A percentile compares a stretch with the other conserved stretches of the same genome.
These are phyloP conservation scores for Spergularia bocconei DNA, from an alignment of 148 eudicot species.

Conservation along the genomic window DNA sequence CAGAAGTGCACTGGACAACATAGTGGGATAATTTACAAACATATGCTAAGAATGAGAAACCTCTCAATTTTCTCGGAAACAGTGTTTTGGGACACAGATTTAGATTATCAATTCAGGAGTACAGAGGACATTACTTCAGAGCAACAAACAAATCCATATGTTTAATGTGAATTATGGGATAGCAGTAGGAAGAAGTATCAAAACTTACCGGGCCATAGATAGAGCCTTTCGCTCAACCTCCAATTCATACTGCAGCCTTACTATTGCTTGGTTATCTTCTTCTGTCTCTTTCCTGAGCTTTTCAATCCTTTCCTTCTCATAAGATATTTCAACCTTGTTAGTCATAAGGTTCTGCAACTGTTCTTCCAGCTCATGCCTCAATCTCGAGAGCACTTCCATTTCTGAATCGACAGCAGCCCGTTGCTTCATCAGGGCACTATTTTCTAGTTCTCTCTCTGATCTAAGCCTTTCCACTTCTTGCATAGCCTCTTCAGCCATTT, in stretches of 20 bases:
- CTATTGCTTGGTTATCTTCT: slow-evolving; percentile 67
- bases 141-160: not conserved
- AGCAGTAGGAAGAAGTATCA: slow-evolving; percentile 10
- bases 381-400: slow-evolving; percentile 79
- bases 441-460: slow-evolving; percentile 60
- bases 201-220: slow-evolving; percentile 88
- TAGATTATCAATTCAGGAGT: no score
- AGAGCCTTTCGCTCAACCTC: slow-evolving; percentile 96
- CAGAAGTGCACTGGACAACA: not conserved
- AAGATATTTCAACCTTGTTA: slow-evolving; percentile 74
- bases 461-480: slow-evolving; percentile 72
- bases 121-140: not conserved
- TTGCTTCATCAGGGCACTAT: slow-evolving; percentile 69
- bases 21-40: not conserved
- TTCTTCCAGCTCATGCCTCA: slow-evolving; percentile 82
- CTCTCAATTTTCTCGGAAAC: not conserved
- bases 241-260: slow-evolving; percentile 76
- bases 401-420: slow-evolving; percentile 88
- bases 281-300: slow-evolving; percentile 83
- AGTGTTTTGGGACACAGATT: no score
- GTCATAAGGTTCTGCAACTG: slow-evolving; percentile 75
- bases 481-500: slow-evolving; percentile 80
- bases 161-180: not conserved
- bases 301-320: slow-evolving; percentile 77
- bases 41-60: not conserved